Evolutionary conservation across 2,329 filamentous ascomycete genomes (phyloP), one percentile per base, ranked within the genome.

Genomic region (Aureobasidium sp.): DNA sequence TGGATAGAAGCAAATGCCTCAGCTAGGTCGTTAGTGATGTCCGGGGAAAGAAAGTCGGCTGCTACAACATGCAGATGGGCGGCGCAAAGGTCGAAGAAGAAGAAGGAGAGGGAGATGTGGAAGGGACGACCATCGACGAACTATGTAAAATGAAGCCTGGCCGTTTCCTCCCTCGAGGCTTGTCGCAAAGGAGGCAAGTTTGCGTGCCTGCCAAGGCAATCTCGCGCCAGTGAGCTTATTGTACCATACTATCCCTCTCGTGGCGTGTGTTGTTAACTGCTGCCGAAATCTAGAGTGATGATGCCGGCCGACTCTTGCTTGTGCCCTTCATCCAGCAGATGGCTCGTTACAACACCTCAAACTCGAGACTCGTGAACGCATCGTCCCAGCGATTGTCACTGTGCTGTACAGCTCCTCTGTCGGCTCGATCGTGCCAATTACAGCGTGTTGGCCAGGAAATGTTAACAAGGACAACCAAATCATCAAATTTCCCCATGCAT

Each of bases 141-240:
- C 45, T 41, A 60, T 60, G 56, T 60, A 41, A 60, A 60, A 60
- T 60, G 34, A 60, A 34, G 51, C 45, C 29, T 51, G 36, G 34
- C 57, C 44, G 44, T 51, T 51, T 45, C 31, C 17, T 14, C 29
- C 15, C 31, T 48, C 11, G 22, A 34, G 42, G 44, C 44, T 49
- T 60, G 44, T 36, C 34, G 44, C 29, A 60, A 49, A 49, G 34
- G 57, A 60, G 57, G 39, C 42, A 47, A 51, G 57, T 60, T 41
- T n/a, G 45, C 57, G 57, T 60, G 57, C 57, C 57, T 60, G 57
- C 57, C 57, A 60, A 60, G 57, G 36, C 15, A 51, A 60, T 60
- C 45, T 51, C 57, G 55, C 41, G 27, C 53, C 53, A 57, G 29
- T 57, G 53, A 57, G 27, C 53, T 41, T 57, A 44, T 39, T 39